Evolutionary conservation across 2,329 filamentous ascomycete species (phyloP).

Genomic region (Cercospora zeina): DNA sequence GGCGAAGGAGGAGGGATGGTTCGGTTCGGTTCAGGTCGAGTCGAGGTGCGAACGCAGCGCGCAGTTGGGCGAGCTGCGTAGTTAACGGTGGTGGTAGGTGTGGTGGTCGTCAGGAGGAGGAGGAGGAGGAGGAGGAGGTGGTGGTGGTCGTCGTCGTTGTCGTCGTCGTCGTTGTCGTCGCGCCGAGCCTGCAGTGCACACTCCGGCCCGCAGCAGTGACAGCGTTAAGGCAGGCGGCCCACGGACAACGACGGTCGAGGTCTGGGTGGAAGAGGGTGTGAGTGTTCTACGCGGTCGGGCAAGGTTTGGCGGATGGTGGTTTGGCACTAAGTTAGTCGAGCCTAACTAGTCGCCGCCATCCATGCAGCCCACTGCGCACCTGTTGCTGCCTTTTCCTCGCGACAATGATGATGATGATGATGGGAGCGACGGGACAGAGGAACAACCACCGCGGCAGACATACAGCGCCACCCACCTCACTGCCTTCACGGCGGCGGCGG

Average conservation of each 20-base stretch:
- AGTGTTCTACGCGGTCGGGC: background rate
- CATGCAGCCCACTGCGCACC: background rate
- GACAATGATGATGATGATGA: too few relatives aligned
- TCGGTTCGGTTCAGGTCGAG: constrained; percentile 1
- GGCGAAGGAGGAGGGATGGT: too few relatives aligned
- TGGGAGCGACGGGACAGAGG: too few relatives aligned
- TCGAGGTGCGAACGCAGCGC: background rate
- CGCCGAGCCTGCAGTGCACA: constrained; percentile 1
- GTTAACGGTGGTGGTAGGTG: too few relatives aligned
- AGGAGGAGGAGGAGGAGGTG: too few relatives aligned
- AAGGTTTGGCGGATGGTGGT: constrained; percentile 8
- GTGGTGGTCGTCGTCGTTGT: background rate
- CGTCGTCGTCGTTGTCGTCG: background rate
- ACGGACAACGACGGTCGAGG: constrained; percentile 4
- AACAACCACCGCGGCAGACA: too few relatives aligned
- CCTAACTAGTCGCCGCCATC: constrained; percentile 1
- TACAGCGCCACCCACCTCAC: too few relatives aligned
- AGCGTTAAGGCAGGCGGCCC: background rate
- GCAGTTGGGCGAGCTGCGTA: too few relatives aligned
- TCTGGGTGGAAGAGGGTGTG: constrained; percentile 1
- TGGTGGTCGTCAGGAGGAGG: too few relatives aligned
- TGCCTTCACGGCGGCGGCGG: background rate
- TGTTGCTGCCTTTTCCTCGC: background rate
- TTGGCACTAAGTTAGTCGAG: constrained; percentile 9
- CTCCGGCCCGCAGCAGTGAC: constrained; percentile 5